A percentile compares a stretch with the other conserved stretches of the same genome.
Conservation (phyloP, 306 rosid species). For the Alnus rubra region DNA sequence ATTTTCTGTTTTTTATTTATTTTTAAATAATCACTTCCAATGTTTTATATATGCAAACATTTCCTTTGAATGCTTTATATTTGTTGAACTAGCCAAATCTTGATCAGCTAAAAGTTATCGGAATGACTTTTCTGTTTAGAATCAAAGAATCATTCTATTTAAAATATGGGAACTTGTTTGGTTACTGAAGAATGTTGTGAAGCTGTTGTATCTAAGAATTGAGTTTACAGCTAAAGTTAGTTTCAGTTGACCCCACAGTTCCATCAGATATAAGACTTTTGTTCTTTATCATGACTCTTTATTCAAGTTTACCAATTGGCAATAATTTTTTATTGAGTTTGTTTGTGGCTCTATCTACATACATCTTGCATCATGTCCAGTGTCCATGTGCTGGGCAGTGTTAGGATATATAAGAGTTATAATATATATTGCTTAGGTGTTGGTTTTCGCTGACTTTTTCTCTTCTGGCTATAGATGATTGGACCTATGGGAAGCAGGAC, state of each 20-base stretch:
- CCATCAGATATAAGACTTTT: background rate
- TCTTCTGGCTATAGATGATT: conserved; percentile 52
- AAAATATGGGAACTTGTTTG: background rate
- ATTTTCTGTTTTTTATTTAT: background rate
- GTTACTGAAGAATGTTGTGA: background rate
- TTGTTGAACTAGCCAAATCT: background rate
- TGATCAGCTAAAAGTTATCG: background rate
- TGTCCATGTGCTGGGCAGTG: conserved; percentile 5
- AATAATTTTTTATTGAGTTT: background rate
- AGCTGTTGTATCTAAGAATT: background rate
- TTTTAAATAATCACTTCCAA: background rate
- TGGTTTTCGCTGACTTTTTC: conserved; percentile 16
- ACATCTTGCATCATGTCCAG: conserved; percentile 8
- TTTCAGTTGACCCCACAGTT: background rate
- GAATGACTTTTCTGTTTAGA: background rate
- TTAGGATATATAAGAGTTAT: background rate
- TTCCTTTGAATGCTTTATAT: background rate
- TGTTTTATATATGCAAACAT: background rate
- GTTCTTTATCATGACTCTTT: background rate
- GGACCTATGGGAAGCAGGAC: conserved; percentile 69
- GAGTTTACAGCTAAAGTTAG: background rate
- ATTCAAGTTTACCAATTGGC: background rate
- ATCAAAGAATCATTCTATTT: background rate
- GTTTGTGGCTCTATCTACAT: background rate
- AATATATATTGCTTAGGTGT: conserved; percentile 8